Evolutionary conservation across 2,329 filamentous ascomycete genomes (phyloP), one percentile per base, ranked within the genome.

Genomic region (Aspergillus luchuensis): DNA sequence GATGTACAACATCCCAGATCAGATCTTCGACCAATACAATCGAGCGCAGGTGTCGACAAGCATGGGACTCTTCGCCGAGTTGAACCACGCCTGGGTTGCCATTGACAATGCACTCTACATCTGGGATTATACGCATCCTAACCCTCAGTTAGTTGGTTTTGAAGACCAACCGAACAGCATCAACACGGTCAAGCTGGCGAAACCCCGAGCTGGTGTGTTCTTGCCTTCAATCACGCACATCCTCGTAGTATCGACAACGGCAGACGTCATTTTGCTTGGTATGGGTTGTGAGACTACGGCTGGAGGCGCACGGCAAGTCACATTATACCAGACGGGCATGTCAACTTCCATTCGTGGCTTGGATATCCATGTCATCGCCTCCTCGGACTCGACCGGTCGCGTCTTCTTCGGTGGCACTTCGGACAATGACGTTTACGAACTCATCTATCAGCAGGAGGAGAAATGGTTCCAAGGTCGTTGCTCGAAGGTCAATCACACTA

Each of bases 371-470:
- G 84, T 89, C 49, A 92, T 99, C 67, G 88, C 88, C 21, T 91
- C 90, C 15, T 95, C 93, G 0, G 78, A 80, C 2, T 87, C 89
- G 19, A 90, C 87, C 21, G 96, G 96, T 8, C 90, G 95, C 63
- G 95, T 99, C 66, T 99, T 99, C 81, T 97, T 97, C 71, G 89
- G 90, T 45, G 91, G 92, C 39, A 85, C 84, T 54, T 85, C 83
- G 54, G 91, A 94, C 66, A 92, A 92, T 65, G 93, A 98, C 69
- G 87, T 99, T 51, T 91, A 95, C 74, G 95, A 99, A 77, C 85
- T 99, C 57, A 93, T 90, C 67, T 99, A 99, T 74, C 94, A 98
- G 77, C 92, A 97, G 71, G 92, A 98, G 75, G 95, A 99, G 78
- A 90, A 91, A 69, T 99, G 95, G 95, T 99, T 99, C 73, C 89